Conservation (phyloP, 371 early-diverging fungal genomes). For the Apophysomyces elegans region DNA sequence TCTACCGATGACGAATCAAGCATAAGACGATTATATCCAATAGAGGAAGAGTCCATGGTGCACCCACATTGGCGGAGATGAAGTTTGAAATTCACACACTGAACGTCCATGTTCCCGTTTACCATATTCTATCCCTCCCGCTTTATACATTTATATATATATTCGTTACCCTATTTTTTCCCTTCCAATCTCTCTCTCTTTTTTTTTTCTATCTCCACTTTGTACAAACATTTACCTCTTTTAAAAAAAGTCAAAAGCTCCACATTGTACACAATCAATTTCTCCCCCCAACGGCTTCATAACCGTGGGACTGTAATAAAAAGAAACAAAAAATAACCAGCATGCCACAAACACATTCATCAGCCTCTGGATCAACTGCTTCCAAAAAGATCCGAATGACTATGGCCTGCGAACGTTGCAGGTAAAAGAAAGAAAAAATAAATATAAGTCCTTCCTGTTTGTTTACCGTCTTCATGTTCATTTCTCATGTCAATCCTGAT, state of each 20-base stretch:
- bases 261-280: slow-evolving; percentile 5
- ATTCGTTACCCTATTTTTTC: background rate
- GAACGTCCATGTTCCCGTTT: slow-evolving; percentile 7
- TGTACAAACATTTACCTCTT: no score
- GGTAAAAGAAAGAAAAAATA: slow-evolving; percentile 29
- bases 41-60: slow-evolving; percentile 2
- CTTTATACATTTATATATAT: background rate
- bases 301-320: slow-evolving; percentile 12
- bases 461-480: background rate
- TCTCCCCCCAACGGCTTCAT: slow-evolving; percentile 13
- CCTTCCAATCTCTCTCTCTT: background rate
- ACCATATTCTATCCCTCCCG: slow-evolving; percentile 6
- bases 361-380: slow-evolving; percentile 17
- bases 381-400: slow-evolving; percentile 58
- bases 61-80: slow-evolving; percentile 6
- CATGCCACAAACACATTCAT: slow-evolving; percentile 7
- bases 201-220: background rate
- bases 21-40: background rate
- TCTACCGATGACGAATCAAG: slow-evolving; percentile 6
- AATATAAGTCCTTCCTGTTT: background rate
- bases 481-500: background rate
- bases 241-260: no score
- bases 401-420: slow-evolving; percentile 58
- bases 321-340: background rate
- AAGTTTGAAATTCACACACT: slow-evolving; percentile 11